phyloP scores from a whole-genome alignment of 2,329 filamentous ascomycete species.

The Chaetothyriales sp. region DNA sequence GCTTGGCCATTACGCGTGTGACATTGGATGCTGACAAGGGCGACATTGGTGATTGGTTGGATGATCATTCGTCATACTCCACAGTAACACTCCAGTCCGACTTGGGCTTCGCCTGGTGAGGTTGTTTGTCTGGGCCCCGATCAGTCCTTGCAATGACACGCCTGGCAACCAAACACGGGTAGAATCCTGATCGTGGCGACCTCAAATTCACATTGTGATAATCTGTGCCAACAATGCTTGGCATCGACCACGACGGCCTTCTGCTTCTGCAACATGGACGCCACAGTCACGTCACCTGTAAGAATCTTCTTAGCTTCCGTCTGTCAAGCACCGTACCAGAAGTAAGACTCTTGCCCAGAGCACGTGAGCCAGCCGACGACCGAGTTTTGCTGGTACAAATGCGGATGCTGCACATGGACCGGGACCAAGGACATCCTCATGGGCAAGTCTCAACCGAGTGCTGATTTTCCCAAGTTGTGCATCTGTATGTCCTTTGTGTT shows the following conservation, averaged over 20 bases:
- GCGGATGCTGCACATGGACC: background rate
- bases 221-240: background rate
- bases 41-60: background rate
- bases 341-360: background rate
- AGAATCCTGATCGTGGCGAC: background rate
- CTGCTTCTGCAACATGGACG: background rate
- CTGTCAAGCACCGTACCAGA: background rate
- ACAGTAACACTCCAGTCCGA: background rate
- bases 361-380: background rate
- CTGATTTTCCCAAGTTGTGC: slow-evolving; percentile 5
- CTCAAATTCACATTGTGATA: background rate
- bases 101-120: background rate
- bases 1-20: background rate
- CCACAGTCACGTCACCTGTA: background rate
- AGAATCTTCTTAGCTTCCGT: background rate
- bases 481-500: slow-evolving; percentile 8
- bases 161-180: background rate
- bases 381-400: background rate
- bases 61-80: background rate
- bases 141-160: background rate
- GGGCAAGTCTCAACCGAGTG: background rate
- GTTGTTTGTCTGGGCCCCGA: background rate
- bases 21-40: background rate
- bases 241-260: background rate
- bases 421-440: background rate